Base-by-base conservation (phyloP, 441 rosid species). In the Sinapis alba region DNA sequence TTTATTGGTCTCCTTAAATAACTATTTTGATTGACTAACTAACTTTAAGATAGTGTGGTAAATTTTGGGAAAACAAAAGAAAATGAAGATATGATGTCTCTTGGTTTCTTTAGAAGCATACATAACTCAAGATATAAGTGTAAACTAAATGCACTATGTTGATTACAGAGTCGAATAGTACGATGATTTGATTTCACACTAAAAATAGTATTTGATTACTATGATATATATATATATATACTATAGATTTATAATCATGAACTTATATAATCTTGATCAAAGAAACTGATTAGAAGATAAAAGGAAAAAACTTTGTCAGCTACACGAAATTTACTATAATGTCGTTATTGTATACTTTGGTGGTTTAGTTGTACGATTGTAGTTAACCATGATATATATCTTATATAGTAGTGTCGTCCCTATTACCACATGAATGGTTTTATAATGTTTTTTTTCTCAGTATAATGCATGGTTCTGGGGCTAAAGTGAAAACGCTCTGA, bases 41-140 rank as follows among this genome's bases (percentile, higher is more conserved):
- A 58, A 59, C 15, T 5, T 50, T 67, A 28, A 28, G 26, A 51
- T 36, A 2, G 38, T 72, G 63, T 34, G 53, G 38, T 64, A 56
- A 26, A 26, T 3, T 16, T 56, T 26, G 15, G 30, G 18, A 5
- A 9, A 19, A 11, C 26, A 72, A 21, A 53, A 36, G 24, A 38
- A 34, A 64, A 73, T 38, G 10, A 56, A 56, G 61, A 53, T 50
- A 32, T 15, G 50, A 20, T 50, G 50, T 51, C 4, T 47, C 18
- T 9, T 50, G 51, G 27, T 51, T 34, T 50, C 56, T 72, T 36
- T 36, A 51, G n/a, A 36, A 62, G 41, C 21, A 16, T 15, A 54
- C 7, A 62, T n/a, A 51, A 32, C 21, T 27, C 21, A 27, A 71
- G n/a, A 32, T 47, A 28, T 18, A 18, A 8, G 3, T 43, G 8